These are phyloP conservation scores for Trichoderma lentiforme DNA, from an alignment of 2,329 filamentous ascomycete genomes.

Conservation along the genomic window DNA sequence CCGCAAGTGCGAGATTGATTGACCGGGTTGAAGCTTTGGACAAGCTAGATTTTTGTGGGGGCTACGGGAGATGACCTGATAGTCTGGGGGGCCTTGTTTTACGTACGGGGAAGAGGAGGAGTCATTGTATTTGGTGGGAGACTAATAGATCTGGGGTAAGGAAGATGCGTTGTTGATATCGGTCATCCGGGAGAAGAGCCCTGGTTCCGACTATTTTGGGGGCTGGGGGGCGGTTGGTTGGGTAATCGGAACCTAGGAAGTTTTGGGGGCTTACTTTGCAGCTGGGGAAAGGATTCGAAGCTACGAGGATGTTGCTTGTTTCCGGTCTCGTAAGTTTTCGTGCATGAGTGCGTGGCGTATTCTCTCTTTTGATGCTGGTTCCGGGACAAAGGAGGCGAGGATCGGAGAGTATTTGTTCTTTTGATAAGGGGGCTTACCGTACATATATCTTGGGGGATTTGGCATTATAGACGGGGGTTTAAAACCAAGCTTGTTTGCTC, in stretches of 20 bases:
- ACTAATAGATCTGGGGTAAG: not conserved
- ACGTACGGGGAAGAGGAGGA: not conserved
- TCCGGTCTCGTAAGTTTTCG: not conserved
- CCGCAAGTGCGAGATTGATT: not conserved
- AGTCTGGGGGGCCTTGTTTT: not conserved
- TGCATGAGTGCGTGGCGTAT: not conserved
- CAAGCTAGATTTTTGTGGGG: not conserved
- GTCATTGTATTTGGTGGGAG: too few species aligned
- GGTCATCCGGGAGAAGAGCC: not conserved
- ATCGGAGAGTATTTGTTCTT: not conserved
- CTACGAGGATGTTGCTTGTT: not conserved
- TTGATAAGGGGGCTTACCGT: not conserved
- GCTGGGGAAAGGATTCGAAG: not conserved
- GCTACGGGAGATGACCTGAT: not conserved
- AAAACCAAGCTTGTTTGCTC: not conserved
- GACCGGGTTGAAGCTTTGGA: not conserved
- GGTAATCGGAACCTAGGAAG: not conserved
- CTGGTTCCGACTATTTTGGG: not conserved
- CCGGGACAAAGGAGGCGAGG: conserved; percentile 5
- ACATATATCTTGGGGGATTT: not conserved
- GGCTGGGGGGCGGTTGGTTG: not conserved
- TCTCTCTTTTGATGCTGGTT: not conserved
- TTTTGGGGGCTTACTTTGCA: not conserved
- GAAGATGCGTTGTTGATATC: not conserved
- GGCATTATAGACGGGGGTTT: not conserved